phyloP scores from a whole-genome alignment of 2,329 filamentous ascomycete species.

The Diaporthe vexans region DNA sequence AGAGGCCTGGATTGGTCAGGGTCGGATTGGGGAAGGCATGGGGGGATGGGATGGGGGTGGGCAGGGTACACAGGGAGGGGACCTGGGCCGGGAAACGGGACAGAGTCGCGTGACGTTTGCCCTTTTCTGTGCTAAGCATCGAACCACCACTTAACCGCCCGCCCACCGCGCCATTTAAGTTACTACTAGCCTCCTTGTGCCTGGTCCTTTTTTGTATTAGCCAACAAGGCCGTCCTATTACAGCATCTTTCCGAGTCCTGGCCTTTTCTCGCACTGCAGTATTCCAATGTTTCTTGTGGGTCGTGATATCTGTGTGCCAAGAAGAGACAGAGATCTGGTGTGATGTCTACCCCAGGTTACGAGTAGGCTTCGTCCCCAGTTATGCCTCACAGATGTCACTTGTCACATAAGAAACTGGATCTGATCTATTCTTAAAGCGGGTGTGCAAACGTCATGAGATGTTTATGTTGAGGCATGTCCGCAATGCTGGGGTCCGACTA shows the following conservation, averaged over 20 bases:
- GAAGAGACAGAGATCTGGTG: background rate
- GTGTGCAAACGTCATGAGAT: background rate
- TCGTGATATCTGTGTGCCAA: background rate
- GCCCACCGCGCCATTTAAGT: background rate
- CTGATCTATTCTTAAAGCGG: background rate
- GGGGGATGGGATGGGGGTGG: background rate
- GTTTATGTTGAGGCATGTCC: background rate
- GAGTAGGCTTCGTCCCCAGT: too few relatives aligned
- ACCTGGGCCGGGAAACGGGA: background rate
- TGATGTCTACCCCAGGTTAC: too few relatives aligned
- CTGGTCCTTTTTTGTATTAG: background rate
- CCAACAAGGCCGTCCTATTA: background rate
- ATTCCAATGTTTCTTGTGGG: too few relatives aligned
- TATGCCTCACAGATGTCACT: background rate
- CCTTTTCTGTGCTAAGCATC: constrained; percentile 11
- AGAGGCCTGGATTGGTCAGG: background rate
- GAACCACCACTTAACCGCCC: constrained; percentile 13
- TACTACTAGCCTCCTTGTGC: background rate
- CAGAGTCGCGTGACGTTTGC: constrained; percentile 21
- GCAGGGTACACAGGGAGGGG: background rate
- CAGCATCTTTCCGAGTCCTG: too few relatives aligned
- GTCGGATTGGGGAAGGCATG: background rate
- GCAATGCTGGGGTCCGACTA: background rate
- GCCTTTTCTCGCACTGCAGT: too few relatives aligned
- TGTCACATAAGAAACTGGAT: background rate